Evolutionary conservation across 192 early-diverging fungal genomes (phyloP).

Genomic region (Backusella luteola): DNA sequence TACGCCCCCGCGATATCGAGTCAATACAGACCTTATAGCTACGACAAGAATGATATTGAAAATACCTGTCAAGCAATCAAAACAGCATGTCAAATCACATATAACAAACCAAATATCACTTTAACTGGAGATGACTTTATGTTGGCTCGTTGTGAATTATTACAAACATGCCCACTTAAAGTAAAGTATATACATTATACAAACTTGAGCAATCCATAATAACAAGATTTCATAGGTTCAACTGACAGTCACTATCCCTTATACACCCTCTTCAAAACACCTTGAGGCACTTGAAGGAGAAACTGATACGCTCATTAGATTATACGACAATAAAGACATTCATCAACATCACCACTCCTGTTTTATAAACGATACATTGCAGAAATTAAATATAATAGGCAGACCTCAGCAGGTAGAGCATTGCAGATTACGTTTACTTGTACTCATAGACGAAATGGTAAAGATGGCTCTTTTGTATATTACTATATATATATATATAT

Average conservation of each 20-base stretch:
- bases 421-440: conserved; percentile 30
- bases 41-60: conserved; percentile 13
- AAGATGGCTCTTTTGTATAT: background rate
- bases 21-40: conserved; percentile 23
- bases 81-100: conserved; percentile 30
- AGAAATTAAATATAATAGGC: conserved; percentile 18
- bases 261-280: background rate
- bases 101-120: conserved; percentile 47
- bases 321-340: background rate
- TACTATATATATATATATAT: background rate
- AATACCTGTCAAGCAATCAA: conserved; percentile 22
- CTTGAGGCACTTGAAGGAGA: conserved; percentile 13
- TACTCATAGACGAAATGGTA: conserved; percentile 51
- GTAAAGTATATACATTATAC: conserved; percentile 12
- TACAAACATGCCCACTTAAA: conserved; percentile 46
- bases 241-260: conserved; percentile 9
- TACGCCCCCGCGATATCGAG: conserved; percentile 27
- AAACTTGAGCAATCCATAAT: background rate
- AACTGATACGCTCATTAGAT: conserved; percentile 14
- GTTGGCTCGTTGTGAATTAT: conserved; percentile 38
- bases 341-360: background rate
- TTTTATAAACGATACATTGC: conserved; percentile 21
- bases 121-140: conserved; percentile 43
- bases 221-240: conserved; percentile 11
- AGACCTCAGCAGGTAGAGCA: conserved; percentile 21